Conservation (phyloP, 352 stramenopile genomes). For the Pythium brachiatum region DNA sequence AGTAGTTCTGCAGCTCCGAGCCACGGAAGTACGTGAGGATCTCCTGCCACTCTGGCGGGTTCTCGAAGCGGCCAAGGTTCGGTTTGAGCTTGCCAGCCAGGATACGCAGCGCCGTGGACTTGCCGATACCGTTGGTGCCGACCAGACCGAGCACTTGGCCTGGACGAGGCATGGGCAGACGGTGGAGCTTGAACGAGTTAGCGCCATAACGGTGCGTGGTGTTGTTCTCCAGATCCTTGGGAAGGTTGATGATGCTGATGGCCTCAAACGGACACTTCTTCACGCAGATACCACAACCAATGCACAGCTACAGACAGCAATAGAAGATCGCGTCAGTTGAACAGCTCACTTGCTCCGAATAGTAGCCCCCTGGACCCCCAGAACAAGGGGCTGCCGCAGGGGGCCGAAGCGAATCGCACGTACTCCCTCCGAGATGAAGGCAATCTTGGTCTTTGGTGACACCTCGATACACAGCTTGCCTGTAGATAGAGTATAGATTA, state of each 20-base stretch:
- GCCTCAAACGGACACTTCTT: slow-evolving; percentile 99
- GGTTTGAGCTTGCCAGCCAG: slow-evolving; percentile 99
- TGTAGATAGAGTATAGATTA: slow-evolving; percentile 15
- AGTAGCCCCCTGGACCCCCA: slow-evolving; percentile 15
- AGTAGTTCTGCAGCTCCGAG: slow-evolving; percentile 99
- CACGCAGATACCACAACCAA: slow-evolving; percentile 99
- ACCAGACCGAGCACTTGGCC: slow-evolving; percentile 98
- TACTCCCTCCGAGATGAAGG: slow-evolving; percentile 96
- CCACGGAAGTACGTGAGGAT: slow-evolving; percentile 98
- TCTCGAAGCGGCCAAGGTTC: slow-evolving; percentile 97
- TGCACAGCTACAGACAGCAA: slow-evolving; percentile 89
- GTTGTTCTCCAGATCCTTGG: slow-evolving; percentile 98
- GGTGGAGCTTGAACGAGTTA: slow-evolving; percentile 99
- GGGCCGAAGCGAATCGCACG: slow-evolving; percentile 3
- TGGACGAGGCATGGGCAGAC: slow-evolving; percentile 96
- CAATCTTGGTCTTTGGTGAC: slow-evolving; percentile 94
- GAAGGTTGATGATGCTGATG: slow-evolving; percentile 99
- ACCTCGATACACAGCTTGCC: slow-evolving; percentile 99
- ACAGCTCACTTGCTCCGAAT: slow-evolving; percentile 1
- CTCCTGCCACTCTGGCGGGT: slow-evolving; percentile 98
- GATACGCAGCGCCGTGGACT: slow-evolving; percentile 99
- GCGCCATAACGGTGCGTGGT: slow-evolving; percentile 99
- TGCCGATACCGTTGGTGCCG: slow-evolving; percentile 99
- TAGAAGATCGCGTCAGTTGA: slow-evolving; percentile 3
- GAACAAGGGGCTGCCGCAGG: slow-evolving; percentile 10